Conservation (phyloP, 257 asterid species). For the Leonotis leonurus region DNA sequence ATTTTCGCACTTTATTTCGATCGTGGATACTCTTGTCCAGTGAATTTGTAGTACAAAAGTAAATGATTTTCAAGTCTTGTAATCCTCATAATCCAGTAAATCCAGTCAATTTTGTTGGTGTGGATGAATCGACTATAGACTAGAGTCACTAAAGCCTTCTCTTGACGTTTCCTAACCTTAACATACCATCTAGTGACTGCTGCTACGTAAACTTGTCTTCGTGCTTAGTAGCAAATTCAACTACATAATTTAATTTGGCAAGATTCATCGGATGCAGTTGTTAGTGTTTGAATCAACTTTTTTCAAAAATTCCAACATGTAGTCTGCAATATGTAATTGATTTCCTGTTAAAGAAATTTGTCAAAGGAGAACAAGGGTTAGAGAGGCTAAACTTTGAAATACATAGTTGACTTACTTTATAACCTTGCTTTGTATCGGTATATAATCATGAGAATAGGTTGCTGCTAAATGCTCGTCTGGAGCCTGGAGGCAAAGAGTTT, state of each 20-base stretch:
- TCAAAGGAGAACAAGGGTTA: neutral
- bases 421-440: neutral
- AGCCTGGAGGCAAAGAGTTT: neutral
- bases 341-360: neutral
- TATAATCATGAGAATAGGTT: neutral
- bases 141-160: neutral
- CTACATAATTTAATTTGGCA: neutral
- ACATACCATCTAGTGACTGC: neutral
- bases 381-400: neutral
- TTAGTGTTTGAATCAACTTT: neutral
- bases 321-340: neutral
- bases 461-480: neutral
- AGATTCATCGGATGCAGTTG: neutral
- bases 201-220: neutral
- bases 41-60: neutral
- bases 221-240: neutral
- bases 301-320: neutral
- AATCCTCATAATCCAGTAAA: neutral
- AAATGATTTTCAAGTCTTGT: neutral
- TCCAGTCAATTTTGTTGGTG: neutral
- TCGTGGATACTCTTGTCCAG: neutral
- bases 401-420: neutral
- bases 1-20: neutral
- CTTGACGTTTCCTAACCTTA: neutral
- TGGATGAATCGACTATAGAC: neutral